Base-by-base conservation (phyloP, 2,329 filamentous ascomycete species). In the Exophiala spinifera region DNA sequence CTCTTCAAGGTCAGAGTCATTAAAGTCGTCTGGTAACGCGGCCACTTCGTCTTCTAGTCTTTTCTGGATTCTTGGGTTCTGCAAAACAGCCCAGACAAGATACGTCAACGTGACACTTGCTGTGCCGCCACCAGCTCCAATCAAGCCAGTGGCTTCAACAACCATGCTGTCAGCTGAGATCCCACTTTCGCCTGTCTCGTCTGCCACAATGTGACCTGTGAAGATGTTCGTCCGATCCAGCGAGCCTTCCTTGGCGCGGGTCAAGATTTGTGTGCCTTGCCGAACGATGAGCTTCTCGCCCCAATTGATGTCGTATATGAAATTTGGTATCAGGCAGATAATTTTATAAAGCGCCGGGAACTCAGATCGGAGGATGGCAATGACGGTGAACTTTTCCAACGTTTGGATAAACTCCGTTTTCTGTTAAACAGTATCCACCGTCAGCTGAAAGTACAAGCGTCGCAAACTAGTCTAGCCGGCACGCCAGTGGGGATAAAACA, bases 1-100 rank as follows among this genome's bases (percentile, higher is more conserved):
- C 1, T 61, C 62, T 43, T 83, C 78, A 0, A 85, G 64, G 4
- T 54, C 37, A 20, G 19, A 14, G n/a, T 53, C 44, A 5, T 3
- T 33, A 25, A 39, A 53, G 15, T 48, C 21, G 14, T 17, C 13
- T 11, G 28, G 28, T 4, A 53, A 23, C 14, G 34, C 13, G 10
- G 46, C 19, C 3, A 54, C 31, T 33, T 54, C 51, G 7, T 54
- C n/a, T 20, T 49, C 36, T 3, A 54, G 39, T 11, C 23, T 19
- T 6, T 34, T 2, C n/a, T 48, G 31, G 21, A 10, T 43, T 19
- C 25, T 20, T 6, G 17, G 51, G 31, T 42, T 37, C 5, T 4
- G 20, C 8, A 54, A 23, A 25, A 54, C 37, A n/a, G 51, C 51
- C 45, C 46, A 54, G 8, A 49, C 17, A 10, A 49, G 25, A 25